These are phyloP conservation scores for Sergeia podlipaevii DNA, from an alignment of 208 protist genomes.

Conservation along the genomic window DNA sequence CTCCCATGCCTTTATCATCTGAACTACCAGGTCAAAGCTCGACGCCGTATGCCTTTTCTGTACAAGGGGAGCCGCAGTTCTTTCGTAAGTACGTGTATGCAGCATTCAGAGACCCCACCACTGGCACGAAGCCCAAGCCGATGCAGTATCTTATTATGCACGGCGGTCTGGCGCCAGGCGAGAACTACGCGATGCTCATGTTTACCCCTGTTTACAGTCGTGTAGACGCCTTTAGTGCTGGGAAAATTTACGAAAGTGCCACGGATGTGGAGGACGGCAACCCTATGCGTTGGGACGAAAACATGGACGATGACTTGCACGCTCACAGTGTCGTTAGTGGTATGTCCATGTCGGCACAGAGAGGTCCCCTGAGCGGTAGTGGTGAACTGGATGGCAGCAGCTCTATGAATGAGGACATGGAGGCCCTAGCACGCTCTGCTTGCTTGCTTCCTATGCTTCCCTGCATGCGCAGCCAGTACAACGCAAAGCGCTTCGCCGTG, in stretches of 20 bases:
- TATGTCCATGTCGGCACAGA: too few relatives aligned
- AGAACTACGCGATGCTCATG: constrained; percentile 74
- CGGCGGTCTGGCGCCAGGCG: constrained; percentile 51
- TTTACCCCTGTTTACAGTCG: constrained; percentile 46
- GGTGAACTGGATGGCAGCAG: constrained; percentile 12
- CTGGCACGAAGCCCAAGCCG: constrained; percentile 17
- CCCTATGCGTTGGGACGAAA: too few relatives aligned
- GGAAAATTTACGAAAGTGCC: too few relatives aligned
- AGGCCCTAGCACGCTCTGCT: constrained; percentile 11
- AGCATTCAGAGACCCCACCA: constrained; percentile 23
- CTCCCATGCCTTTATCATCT: too few relatives aligned
- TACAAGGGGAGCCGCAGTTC: constrained; percentile 54
- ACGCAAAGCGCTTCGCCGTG: constrained; percentile 53
- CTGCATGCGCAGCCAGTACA: constrained; percentile 15
- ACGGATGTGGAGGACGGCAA: too few relatives aligned
- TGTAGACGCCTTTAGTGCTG: constrained; percentile 7
- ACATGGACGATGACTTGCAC: too few relatives aligned
- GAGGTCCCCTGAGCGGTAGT: too few relatives aligned
- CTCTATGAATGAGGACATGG: constrained; percentile 12
- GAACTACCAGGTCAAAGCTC: neutral
- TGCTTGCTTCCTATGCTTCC: constrained; percentile 46
- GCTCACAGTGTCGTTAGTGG: too few relatives aligned
- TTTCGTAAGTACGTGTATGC: constrained; percentile 76
- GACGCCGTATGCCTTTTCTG: constrained; percentile 25
- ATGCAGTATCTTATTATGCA: constrained; percentile 78